These are phyloP conservation scores for Aureobasidium vineae DNA, from an alignment of 2,329 filamentous ascomycete genomes.

Conservation along the genomic window DNA sequence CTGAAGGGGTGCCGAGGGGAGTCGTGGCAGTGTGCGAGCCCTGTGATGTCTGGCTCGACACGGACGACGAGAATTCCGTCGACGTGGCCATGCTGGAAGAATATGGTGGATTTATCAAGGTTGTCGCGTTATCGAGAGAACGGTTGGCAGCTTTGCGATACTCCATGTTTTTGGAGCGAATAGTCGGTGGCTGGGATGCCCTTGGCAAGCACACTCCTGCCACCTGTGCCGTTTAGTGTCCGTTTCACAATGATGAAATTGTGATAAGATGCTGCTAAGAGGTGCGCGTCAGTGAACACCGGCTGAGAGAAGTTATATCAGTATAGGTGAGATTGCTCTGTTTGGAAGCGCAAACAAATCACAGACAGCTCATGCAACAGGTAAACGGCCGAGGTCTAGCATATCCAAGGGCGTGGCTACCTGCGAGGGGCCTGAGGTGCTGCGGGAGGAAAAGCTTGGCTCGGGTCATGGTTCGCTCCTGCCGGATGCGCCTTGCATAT, in stretches of 20 bases:
- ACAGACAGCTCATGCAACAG: not conserved
- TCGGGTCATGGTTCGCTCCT: slow-evolving; percentile 19
- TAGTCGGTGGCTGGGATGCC: slow-evolving; percentile 5
- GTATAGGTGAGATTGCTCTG: not conserved
- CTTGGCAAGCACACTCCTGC: slow-evolving; percentile 9
- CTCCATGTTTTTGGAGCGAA: slow-evolving; percentile 12
- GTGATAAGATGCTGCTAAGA: not conserved
- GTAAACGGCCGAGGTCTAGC: not conserved
- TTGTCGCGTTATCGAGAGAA: slow-evolving; percentile 22
- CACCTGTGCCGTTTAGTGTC: no score
- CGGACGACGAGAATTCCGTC: slow-evolving; percentile 23
- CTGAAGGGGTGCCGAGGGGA: slow-evolving; percentile 14
- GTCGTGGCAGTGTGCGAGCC: slow-evolving; percentile 21
- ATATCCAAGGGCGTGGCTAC: not conserved
- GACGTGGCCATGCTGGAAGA: slow-evolving; percentile 19
- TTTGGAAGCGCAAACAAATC: not conserved
- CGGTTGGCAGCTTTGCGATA: slow-evolving; percentile 23
- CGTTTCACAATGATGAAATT: slow-evolving; percentile 16
- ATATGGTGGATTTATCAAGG: slow-evolving; percentile 16
- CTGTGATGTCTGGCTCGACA: slow-evolving; percentile 10
- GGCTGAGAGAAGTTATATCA: not conserved
- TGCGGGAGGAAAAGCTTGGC: slow-evolving; percentile 19
- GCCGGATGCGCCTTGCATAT: slow-evolving; percentile 19
- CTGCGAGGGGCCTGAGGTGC: not conserved
- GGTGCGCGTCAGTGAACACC: not conserved